Evolutionary conservation across 345 rosid species (phyloP).

Genomic region (Moricandia moricandioides): DNA sequence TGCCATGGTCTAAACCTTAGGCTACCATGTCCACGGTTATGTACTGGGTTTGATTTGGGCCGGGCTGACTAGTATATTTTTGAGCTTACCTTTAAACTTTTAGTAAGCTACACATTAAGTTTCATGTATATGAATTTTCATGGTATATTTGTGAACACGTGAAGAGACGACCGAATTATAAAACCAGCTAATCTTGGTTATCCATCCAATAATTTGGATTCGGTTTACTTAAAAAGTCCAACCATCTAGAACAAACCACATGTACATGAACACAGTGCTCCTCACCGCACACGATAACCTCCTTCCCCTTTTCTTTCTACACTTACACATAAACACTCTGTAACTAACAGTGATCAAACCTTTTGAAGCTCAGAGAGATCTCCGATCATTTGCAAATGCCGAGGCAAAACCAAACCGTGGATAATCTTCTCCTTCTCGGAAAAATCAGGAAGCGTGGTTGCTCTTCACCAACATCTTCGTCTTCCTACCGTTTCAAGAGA

Average conservation of each 20-base stretch:
- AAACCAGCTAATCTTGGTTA: neutral
- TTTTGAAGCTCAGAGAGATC: no score
- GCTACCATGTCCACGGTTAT: neutral
- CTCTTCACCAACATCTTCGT: slow-evolving; percentile 87
- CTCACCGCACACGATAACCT: neutral
- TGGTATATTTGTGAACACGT: neutral
- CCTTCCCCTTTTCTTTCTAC: slow-evolving; percentile 20
- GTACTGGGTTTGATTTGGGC: slow-evolving; percentile 19
- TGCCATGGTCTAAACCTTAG: neutral
- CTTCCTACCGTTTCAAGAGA: slow-evolving; percentile 79
- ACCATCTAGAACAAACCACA: slow-evolving; percentile 22
- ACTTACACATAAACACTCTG: no score
- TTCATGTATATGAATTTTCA: no score
- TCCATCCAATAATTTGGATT: neutral
- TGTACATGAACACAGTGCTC: neutral
- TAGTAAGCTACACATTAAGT: no score
- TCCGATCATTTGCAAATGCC: no score
- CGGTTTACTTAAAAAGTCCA: neutral
- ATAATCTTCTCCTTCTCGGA: slow-evolving; percentile 54
- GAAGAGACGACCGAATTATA: neutral
- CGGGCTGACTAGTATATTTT: neutral
- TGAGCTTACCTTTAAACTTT: no score
- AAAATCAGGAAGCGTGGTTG: slow-evolving; percentile 91
- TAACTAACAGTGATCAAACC: no score
- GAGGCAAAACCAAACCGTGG: slow-evolving; percentile 53